These are phyloP conservation scores for Tetrahymena thermophila DNA, from an alignment of 73 alveolate genomes.

Conservation along the genomic window DNA sequence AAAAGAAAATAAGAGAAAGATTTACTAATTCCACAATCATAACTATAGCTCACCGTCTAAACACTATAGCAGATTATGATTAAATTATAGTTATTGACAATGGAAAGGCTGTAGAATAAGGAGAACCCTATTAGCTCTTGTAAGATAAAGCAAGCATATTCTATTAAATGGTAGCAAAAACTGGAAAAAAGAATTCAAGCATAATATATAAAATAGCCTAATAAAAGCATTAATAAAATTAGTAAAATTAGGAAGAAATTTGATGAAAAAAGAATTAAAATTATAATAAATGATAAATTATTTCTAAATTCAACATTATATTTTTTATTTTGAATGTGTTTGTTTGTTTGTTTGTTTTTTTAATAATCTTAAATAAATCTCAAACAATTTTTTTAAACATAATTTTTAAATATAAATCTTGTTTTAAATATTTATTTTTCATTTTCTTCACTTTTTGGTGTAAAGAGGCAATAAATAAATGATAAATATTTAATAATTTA, in stretches of 20 bases:
- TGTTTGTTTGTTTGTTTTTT: too few relatives aligned
- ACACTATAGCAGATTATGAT: slow-evolving; percentile 74
- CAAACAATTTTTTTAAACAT: too few relatives aligned
- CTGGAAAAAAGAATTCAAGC: slow-evolving; percentile 7
- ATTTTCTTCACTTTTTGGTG: too few relatives aligned
- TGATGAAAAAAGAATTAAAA: neutral
- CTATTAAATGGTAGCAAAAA: slow-evolving; percentile 1
- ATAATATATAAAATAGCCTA: slow-evolving; percentile 19
- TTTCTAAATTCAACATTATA: too few relatives aligned
- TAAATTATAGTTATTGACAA: slow-evolving; percentile 57
- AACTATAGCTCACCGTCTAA: slow-evolving; percentile 89
- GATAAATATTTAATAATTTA: too few relatives aligned
- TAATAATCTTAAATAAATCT: too few relatives aligned
- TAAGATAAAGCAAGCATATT: slow-evolving; percentile 6
- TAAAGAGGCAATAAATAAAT: too few relatives aligned
- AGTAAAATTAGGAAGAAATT: neutral
- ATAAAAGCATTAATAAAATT: neutral
- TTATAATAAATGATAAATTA: too few relatives aligned
- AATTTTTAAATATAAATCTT: too few relatives aligned
- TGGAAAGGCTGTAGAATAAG: slow-evolving; percentile 71
- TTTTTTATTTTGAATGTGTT: too few relatives aligned
- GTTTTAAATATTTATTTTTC: too few relatives aligned
- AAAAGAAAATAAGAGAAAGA: slow-evolving; percentile 64
- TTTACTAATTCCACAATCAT: slow-evolving; percentile 72
- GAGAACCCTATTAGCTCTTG: slow-evolving; percentile 59